phyloP scores from a whole-genome alignment of 148 eudicot genomes.

The Persicaria maculosa region DNA sequence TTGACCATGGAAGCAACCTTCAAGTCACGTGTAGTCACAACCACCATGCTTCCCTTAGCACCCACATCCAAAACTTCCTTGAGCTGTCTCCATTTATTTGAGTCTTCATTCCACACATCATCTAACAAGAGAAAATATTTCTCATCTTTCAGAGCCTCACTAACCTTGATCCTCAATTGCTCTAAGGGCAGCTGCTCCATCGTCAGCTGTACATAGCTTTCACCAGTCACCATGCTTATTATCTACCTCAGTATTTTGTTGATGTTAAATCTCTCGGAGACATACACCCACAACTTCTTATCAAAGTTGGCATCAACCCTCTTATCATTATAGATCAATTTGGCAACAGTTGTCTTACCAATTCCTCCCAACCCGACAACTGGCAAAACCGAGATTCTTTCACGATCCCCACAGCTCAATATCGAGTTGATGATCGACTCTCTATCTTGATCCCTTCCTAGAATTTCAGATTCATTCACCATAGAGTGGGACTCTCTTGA shows the following conservation, averaged over 20 bases:
- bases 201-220: background rate
- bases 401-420: background rate
- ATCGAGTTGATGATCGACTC: slow-evolving; percentile 1
- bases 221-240: background rate
- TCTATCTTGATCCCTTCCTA: slow-evolving; percentile 21
- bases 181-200: background rate
- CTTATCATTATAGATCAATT: background rate
- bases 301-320: slow-evolving; percentile 3
- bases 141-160: background rate
- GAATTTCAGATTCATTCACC: slow-evolving; percentile 5
- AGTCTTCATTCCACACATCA: no score
- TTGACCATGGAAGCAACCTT: background rate
- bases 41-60: background rate
- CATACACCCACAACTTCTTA: slow-evolving; percentile 20
- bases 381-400: slow-evolving; percentile 8
- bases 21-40: background rate
- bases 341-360: slow-evolving; percentile 22
- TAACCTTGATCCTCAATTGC: background rate
- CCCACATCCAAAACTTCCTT: slow-evolving; percentile 1
- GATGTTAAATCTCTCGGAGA: slow-evolving; percentile 11
- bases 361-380: slow-evolving; percentile 23
- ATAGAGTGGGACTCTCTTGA: background rate
- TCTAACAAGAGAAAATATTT: slow-evolving; percentile 13
- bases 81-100: background rate
- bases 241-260: background rate